Evolutionary conservation across 805 yeast species (phyloP), one percentile per base, ranked within the genome.

Genomic region (Saturnispora besseyi): DNA sequence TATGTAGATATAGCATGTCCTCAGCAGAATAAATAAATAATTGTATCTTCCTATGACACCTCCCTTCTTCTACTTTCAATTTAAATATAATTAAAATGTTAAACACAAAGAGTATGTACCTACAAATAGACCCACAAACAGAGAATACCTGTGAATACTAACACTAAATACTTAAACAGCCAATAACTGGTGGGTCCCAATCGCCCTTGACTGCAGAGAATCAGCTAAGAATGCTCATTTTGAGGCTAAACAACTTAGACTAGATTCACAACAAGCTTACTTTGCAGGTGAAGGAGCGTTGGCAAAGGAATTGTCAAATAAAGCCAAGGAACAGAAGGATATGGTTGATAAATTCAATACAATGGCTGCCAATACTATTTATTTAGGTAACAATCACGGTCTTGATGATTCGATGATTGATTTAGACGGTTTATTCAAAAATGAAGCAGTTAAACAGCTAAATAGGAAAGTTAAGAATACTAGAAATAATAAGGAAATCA

Each of bases 341-440:
- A 67, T 81, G 55, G 91, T 88, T 28, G 95, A 88, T 38, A 63
- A 71, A 38, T 79, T 73, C 63, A 90, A 90, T 66, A 69, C 73
- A 15, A 79, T 82, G 64, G 99, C 98, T 3, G 96, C 96, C 1
- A 87, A 82, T 63, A 89, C 82, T 60, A 96, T 87, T 1, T 91
- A 90, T 63, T 71, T 81, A 37, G 90, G 84, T 55, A 91, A 91
- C 65, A 91, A 91, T 61, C 78, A 87, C 37, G 97, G 89, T 61
- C 81, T 90, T n/a, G 81, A 77, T 29, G 73, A 74, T 26, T 84
- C 87, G 63, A 97, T 90, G 65, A 87, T 91, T 54, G 98, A 91
- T 68, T 72, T 91, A 48, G 98, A 91, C 65, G 99, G 99, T 0
- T 70, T 91, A 34, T 90, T 74, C 58, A 93, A 90, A 15, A 83